Conservation (phyloP, 2,329 filamentous ascomycete genomes). For the Stylonectria norvegica region DNA sequence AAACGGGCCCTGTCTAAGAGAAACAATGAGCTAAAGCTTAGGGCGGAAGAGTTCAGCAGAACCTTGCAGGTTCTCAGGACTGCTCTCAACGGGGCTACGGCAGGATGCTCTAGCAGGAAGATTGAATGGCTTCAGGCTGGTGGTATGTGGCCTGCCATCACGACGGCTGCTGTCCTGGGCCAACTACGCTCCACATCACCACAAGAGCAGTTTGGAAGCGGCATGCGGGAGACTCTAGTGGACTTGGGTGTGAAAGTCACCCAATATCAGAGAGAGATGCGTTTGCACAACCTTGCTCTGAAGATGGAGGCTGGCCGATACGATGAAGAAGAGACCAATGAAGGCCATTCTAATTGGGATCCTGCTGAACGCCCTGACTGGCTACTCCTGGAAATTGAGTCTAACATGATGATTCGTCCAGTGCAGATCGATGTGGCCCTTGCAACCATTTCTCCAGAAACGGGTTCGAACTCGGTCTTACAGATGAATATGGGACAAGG, state of each 20-base stretch:
- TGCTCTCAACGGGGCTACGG: conserved; percentile 8
- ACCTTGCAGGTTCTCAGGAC: conserved; percentile 7
- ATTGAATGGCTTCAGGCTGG: conserved; percentile 23
- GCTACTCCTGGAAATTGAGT: conserved; percentile 65
- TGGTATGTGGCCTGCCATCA: conserved; percentile 22
- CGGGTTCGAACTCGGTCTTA: conserved; percentile 54
- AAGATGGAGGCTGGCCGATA: conserved; percentile 45
- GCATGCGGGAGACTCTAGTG: conserved; percentile 18
- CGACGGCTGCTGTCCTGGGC: conserved; percentile 17
- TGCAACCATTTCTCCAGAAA: conserved; percentile 55
- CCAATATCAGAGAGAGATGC: conserved; percentile 27
- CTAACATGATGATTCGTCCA: conserved; percentile 57
- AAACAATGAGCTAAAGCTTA: too few species aligned
- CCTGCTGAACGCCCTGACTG: conserved; percentile 56
- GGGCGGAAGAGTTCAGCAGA: too few species aligned
- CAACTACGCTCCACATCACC: conserved; percentile 13
- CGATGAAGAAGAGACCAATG: conserved; percentile 43
- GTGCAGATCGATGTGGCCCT: conserved; percentile 61
- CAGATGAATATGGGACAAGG: conserved; percentile 68
- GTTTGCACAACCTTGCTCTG: conserved; percentile 54
- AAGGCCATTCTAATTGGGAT: conserved; percentile 53
- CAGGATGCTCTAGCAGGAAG: conserved; percentile 9
- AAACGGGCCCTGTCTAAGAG: too few species aligned
- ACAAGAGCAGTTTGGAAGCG: conserved; percentile 19
- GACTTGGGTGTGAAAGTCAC: conserved; percentile 20